Percentiles rank a stretch among this genome's conserved stretches.
phyloP scores from a whole-genome alignment of 768 basidiomycete genomes.

The Mycena olivaceomarginata region DNA sequence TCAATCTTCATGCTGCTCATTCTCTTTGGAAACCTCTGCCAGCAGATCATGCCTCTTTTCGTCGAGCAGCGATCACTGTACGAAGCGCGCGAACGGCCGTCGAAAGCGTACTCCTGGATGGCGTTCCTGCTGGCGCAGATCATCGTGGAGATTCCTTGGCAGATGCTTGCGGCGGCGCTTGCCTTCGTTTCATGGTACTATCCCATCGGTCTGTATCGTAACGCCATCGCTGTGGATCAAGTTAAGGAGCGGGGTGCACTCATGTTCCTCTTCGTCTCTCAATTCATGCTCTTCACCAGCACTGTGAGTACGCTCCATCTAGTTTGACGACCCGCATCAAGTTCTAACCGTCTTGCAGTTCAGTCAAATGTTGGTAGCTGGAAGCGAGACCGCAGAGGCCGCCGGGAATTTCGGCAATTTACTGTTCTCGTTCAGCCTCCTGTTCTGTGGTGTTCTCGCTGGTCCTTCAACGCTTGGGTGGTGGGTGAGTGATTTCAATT shows the following conservation, averaged over 20 bases:
- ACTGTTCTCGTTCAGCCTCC: slow-evolving; percentile 61
- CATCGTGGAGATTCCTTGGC: slow-evolving; percentile 54
- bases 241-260: slow-evolving; percentile 59
- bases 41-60: slow-evolving; percentile 62
- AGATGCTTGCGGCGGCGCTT: slow-evolving; percentile 48
- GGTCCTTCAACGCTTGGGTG: slow-evolving; percentile 48
- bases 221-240: slow-evolving; percentile 57
- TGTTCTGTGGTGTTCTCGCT: slow-evolving; percentile 63
- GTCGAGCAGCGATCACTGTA: slow-evolving; percentile 57
- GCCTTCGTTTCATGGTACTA: slow-evolving; percentile 60
- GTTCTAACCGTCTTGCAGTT: slow-evolving; percentile 42
- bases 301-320: slow-evolving; percentile 34
- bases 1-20: slow-evolving; percentile 52
- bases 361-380: slow-evolving; percentile 59
- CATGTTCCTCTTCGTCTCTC: slow-evolving; percentile 59
- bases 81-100: slow-evolving; percentile 57
- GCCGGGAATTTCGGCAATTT: slow-evolving; percentile 63
- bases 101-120: slow-evolving; percentile 56
- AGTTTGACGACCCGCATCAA: not conserved
- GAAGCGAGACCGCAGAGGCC: slow-evolving; percentile 58
- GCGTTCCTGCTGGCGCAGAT: slow-evolving; percentile 58
- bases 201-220: slow-evolving; percentile 61
- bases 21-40: slow-evolving; percentile 53
- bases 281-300: slow-evolving; percentile 62
- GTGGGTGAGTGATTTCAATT: slow-evolving; percentile 42